A percentile compares a stretch with the other conserved stretches of the same genome.
These are phyloP conservation scores for Ambrosia hybrid DNA, from an alignment of 140 eudicot genomes.

Conservation along the genomic window DNA sequence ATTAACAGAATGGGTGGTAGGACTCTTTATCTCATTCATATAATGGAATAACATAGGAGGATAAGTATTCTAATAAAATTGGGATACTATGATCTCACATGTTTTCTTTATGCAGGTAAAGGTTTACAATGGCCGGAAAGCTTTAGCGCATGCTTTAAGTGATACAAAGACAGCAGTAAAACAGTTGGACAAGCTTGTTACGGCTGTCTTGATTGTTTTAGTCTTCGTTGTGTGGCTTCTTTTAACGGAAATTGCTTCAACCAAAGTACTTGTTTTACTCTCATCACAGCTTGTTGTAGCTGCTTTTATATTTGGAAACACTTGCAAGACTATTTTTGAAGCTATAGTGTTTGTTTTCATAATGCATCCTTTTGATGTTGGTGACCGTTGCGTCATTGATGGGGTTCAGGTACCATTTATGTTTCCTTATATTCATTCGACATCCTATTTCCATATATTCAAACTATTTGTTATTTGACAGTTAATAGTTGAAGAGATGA, in stretches of 20 bases:
- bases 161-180: slow-evolving; percentile 89
- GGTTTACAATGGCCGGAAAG: slow-evolving; percentile 71
- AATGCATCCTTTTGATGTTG: slow-evolving; percentile 95
- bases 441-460: too few relatives aligned
- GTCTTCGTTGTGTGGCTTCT: slow-evolving; percentile 69
- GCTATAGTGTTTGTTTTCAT: slow-evolving; percentile 85
- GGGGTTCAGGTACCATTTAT: slow-evolving; percentile 69
- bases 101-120: slow-evolving; percentile 51
- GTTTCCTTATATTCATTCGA: too few relatives aligned
- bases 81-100: too few relatives aligned
- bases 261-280: slow-evolving; percentile 73
- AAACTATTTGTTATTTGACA: slow-evolving; percentile 27
- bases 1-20: slow-evolving; percentile 91
- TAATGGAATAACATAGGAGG: too few relatives aligned
- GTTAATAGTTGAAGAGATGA: slow-evolving; percentile 96
- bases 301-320: slow-evolving; percentile 80
- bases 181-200: slow-evolving; percentile 64
- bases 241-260: slow-evolving; percentile 69
- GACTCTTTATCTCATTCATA: neutral
- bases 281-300: slow-evolving; percentile 86
- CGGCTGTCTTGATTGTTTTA: slow-evolving; percentile 43
- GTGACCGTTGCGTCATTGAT: slow-evolving; percentile 86
- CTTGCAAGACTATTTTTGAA: slow-evolving; percentile 81
- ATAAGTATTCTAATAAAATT: too few relatives aligned
- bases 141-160: slow-evolving; percentile 74